Conservation (phyloP, 805 yeast species). For the Candida stauntonica region DNA sequence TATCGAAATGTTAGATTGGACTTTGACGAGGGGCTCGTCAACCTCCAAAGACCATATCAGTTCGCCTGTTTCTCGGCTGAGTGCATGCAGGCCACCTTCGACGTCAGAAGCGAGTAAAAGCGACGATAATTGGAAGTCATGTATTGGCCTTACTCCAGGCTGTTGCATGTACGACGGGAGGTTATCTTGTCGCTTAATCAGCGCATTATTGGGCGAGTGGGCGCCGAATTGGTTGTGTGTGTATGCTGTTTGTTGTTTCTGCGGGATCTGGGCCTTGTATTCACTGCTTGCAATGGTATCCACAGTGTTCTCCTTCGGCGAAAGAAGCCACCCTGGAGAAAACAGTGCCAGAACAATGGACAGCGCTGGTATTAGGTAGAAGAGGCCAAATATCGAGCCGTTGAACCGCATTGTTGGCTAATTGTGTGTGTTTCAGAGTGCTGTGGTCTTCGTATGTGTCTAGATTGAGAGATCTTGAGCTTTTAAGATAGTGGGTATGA, state of each 20-base stretch:
- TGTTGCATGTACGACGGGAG: conserved; percentile 6
- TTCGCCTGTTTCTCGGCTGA: conserved; percentile 70
- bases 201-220: conserved; percentile 1
- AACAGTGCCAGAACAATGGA: conserved; percentile 8
- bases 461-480: too few relatives aligned
- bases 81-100: conserved; percentile 83
- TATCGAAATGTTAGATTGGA: conserved; percentile 22
- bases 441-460: background rate
- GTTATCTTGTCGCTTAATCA: conserved; percentile 3
- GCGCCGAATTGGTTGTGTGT: conserved; percentile 2
- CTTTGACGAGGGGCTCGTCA: conserved; percentile 55
- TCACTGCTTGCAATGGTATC: background rate
- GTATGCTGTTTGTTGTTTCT: conserved; percentile 2
- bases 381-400: background rate
- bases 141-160: conserved; percentile 38
- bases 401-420: conserved; percentile 1
- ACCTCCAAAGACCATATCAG: conserved; percentile 72
- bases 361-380: conserved; percentile 7
- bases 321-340: conserved; percentile 11
- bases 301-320: background rate
- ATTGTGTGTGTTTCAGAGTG: too few relatives aligned
- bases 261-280: background rate
- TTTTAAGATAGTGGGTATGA: too few relatives aligned
- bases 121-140: conserved; percentile 69
- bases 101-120: conserved; percentile 70